Base-by-base conservation (phyloP, 2,329 filamentous ascomycete genomes). In the Rutstroemia sp. region DNA sequence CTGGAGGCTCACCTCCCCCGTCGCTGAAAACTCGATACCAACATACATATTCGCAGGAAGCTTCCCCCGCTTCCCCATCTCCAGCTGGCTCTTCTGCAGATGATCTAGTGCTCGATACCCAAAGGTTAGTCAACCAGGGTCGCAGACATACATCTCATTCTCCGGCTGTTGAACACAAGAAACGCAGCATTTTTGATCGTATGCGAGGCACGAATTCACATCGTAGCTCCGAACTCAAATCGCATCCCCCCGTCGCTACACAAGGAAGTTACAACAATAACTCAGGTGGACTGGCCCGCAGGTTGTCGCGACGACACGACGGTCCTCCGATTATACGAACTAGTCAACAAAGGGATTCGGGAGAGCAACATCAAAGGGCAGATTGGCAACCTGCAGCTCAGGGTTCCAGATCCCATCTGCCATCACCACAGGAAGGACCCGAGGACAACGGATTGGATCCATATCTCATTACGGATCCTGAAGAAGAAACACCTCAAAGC, bases 231-330 rank as follows among this genome's bases (percentile, higher is more conserved):
- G 64, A 67, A 42, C 56, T 53, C 56, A 62, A 66, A 60, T 51
- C 56, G 39, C 49, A 62, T 17, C 53, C 60, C 37, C 34, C 58
- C 25, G 51, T 53, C 48, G 41, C 60, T 10, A 54, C 58, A 14
- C 53, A 51, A 50, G 47, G 27, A 16, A 19, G 38, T 3, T 45
- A 51, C 34, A 78, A 80, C 74, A 77, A 79, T 65, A 78, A 77
- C 65, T 73, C 72, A 58, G 62, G 70, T 48, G 75, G 75, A 51
- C 69, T 83, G 48, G 73, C 70, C 61, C 80, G 80, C 61, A 74
- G 79, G 62, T 74, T 77, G 34, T 85, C 82, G 46, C 83, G 72
- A 75, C 80, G 65, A 71, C 78, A 68, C 79, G 78, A 75, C 75
- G 77, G 69, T 67, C 72, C 62, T 65, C 70, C 63, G 63, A 49